Base-by-base conservation (phyloP, 164 flowering plant genomes). In the Liquidambar formosana region DNA sequence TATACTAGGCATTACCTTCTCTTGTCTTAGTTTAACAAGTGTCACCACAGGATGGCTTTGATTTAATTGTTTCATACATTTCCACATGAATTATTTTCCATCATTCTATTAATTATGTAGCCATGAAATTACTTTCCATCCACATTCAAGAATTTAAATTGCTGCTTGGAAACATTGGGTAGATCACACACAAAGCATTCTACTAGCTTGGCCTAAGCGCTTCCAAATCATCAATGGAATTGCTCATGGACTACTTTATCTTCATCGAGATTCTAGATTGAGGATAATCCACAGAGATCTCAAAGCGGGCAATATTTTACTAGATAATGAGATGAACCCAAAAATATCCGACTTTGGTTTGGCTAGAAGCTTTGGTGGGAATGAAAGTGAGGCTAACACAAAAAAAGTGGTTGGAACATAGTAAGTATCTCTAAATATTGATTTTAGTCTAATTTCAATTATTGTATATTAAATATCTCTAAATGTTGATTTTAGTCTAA, bases 331-430 rank as follows among this genome's bases (percentile, higher is more conserved):
- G 23, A 62, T 62, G 65, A 62, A 19, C 49, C 65, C 65, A 21
- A 62, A 44, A 45, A 62, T 62, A 5, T 62, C 65, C 10, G 65
- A 62, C 26, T 62, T 62, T 44, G 65, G 65, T 11, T 33, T 62
- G 65, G 65, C 65, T 43, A 26, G 65, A 43, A 62, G 65, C n/a
- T 62, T 62, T 43, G 47, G 65, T 33, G 65, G 65, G 16, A 45
- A 43, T 62, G 65, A 62, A 43, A 41, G 49, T 62, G 49, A 18
- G 38, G 65, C 47, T n/a, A 62, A 44, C 21, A 62, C 65, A 18
- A 62, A 62, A 8, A 46, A 46, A 0, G 65, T 62, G 11, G 65
- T 62, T 12, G 65, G 65, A 43, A 62, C 65, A 62, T 62, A 62
- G 65, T 62, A 43, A 62, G 65, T n/a, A 41, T 46, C 16, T 21